Base-by-base conservation (phyloP, 2,329 filamentous ascomycete species). In the Arachnomyces sp. region DNA sequence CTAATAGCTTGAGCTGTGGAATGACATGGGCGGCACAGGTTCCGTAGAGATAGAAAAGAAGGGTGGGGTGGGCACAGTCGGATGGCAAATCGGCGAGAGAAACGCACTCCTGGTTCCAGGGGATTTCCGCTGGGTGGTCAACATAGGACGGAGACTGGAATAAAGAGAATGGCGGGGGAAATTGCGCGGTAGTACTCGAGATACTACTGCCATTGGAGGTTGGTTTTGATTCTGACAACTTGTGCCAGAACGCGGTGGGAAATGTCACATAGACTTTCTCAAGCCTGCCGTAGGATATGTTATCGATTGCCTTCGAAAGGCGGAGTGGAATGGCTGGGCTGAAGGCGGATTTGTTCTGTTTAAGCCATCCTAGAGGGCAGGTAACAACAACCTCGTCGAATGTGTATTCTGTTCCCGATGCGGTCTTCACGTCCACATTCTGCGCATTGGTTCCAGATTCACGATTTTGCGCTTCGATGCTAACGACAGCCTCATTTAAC, bases 91-190 rank as follows among this genome's bases (percentile, higher is more conserved):
- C 78, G 31, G 83, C 80, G 15, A 95, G 74, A 43, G 90, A 88
- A 43, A 93, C 72, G 39, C 79, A 75, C 63, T 90, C 82, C 60
- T 86, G 83, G 46, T 80, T 77, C 85, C 86, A 92, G 44, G 70
- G 63, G 4, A 72, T 52, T 1, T 78, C 75, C 49, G 84, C 82
- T 1, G 77, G 74, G 37, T 74, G 65, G 0, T 67, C 46, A 0
- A 80, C 74, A 57, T 94, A 93, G 34, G 65, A 64, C 28, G 65
- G 57, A 25, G 21, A 25, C 5, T 25, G 21, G 21, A 25, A 25
- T 25, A 25, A 25, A 5, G 21, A 25, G 21, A 25, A 25, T 25
- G 21, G 5, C 21, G 21, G 21, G 21, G 21, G 21, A 25, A 5
- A 9, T 25, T 25, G 21, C 5, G 21, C 9, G 5, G 21, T 25